Base-by-base conservation (phyloP, 371 early-diverging fungal species). In the Mycotypha africana region DNA sequence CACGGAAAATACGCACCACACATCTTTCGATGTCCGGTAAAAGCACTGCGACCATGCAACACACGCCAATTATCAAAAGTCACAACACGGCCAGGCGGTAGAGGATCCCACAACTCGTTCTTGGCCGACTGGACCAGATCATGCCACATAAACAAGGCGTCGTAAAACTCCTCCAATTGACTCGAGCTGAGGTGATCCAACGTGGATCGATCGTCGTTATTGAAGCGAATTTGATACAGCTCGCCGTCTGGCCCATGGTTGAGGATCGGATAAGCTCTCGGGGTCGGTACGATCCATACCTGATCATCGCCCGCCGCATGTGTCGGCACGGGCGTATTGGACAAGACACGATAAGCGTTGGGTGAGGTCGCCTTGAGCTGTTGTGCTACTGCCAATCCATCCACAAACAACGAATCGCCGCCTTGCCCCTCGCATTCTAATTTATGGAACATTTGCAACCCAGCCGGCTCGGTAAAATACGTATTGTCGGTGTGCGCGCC, bases 401-500 rank as follows among this genome's bases (percentile, higher is more conserved):
- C 92, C 3, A 92, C 91, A 61, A 88, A 84, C 24, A 90, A 53
- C 9, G 86, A 86, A 40, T 84, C 78, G 4, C 94, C 94, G 17
- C 94, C 94, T 30, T 64, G 54, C 7, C 91, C 90, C 1, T 75
- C 47, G 47, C 82, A 82, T 49, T 84, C 79, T 16, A 91, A 57
- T 38, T 91, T 63, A 55, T 94, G 94, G 63, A 92, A 92, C 75
- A 92, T 80, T 59, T 94, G 92, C 22, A 93, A 64, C 1, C 92
- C 92, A 10, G 80, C 65, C 2, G 94, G 92, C 42, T 93, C 94
- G 0, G 91, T 91, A 48, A 92, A 93, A 53, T 93, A 93, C 1
- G 92, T 92, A n/a, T 84, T 89, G 59, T 93, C 94, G 0, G 92
- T 93, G 49, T 93, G 94, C 0, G 86, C 87, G 23, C 84, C 84